A percentile compares a stretch with the other conserved stretches of the same genome.
phyloP scores from a whole-genome alignment of 495 filamentous ascomycete genomes.

The Talaromyces wortmannii region DNA sequence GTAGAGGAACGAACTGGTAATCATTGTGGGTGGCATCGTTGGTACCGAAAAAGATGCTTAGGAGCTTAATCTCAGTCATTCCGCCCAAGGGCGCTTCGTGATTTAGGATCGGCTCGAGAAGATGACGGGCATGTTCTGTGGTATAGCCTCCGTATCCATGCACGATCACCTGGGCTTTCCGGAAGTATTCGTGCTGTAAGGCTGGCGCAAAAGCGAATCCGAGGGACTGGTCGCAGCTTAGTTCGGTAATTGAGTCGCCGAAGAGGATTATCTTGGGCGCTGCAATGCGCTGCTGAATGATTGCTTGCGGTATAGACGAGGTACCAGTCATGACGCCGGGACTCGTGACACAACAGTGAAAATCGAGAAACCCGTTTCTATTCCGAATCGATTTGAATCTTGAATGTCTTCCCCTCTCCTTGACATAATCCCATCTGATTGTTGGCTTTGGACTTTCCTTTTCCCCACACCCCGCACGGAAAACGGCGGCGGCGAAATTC shows the following conservation, averaged over 20 bases:
- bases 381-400: no score
- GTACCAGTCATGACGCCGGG: neutral
- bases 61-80: conserved; percentile 49
- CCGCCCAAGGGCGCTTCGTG: conserved; percentile 46
- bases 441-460: neutral
- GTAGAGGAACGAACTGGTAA: conserved; percentile 62
- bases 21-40: conserved; percentile 65
- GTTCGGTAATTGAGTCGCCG: conserved; percentile 73
- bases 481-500: neutral
- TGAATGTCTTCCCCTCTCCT: neutral
- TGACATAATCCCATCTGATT: neutral
- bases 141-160: conserved; percentile 52
- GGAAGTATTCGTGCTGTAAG: conserved; percentile 46
- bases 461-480: no score
- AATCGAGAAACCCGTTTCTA: no score
- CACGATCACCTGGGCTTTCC: neutral
- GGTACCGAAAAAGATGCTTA: conserved; percentile 71
- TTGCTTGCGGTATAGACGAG: neutral
- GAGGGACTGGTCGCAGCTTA: conserved; percentile 42
- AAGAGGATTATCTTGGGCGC: conserved; percentile 53
- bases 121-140: conserved; percentile 53
- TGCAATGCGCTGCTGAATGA: neutral
- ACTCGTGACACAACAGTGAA: no score
- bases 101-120: conserved; percentile 50
- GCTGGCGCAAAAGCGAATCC: conserved; percentile 68